Conservation (phyloP, 139 green algal species). For the Haematococcus sp. region DNA sequence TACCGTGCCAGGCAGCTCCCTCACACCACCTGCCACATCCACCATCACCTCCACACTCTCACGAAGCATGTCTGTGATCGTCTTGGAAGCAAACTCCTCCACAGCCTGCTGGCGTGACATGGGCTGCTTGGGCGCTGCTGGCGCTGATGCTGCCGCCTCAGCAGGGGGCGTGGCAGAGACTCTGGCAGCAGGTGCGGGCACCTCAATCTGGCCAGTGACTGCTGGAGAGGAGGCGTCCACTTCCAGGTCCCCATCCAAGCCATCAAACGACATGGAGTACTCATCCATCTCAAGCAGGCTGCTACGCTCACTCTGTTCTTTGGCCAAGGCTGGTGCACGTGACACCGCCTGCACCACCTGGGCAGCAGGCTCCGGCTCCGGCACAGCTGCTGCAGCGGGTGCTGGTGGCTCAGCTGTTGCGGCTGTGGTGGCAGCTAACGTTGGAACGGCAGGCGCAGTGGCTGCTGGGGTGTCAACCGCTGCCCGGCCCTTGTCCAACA, state of each 20-base stretch:
- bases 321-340: not conserved
- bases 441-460: too few relatives aligned
- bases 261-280: conserved; percentile 17
- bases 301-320: not conserved
- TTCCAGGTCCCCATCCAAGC: conserved; percentile 4
- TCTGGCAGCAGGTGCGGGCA: too few relatives aligned
- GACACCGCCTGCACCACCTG: too few relatives aligned
- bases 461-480: too few relatives aligned
- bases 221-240: conserved; percentile 1
- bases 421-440: not conserved
- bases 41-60: conserved; percentile 22
- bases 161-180: too few relatives aligned
- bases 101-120: not conserved
- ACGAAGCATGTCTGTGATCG: conserved; percentile 12
- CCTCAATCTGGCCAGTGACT: too few relatives aligned
- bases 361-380: not conserved
- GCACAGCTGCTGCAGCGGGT: not conserved
- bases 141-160: not conserved
- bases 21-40: conserved; percentile 3
- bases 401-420: not conserved
- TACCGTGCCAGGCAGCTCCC: not conserved
- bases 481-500: conserved; percentile 9
- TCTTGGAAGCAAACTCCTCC: not conserved
- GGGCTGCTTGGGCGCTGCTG: not conserved
- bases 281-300: not conserved